These are phyloP conservation scores for Boechera retrofracta DNA, from an alignment of 345 rosid species.

Conservation along the genomic window DNA sequence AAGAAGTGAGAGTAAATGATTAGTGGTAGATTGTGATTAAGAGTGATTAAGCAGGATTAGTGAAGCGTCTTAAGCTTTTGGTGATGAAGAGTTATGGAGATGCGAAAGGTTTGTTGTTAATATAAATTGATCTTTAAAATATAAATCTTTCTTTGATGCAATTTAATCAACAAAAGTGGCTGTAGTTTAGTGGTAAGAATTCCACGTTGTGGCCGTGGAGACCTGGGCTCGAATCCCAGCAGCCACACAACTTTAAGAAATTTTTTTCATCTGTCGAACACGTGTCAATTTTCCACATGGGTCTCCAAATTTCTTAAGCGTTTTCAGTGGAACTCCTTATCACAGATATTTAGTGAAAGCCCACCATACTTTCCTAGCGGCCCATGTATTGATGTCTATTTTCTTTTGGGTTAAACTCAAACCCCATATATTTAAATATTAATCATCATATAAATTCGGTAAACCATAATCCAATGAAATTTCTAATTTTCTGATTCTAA, in stretches of 20 bases:
- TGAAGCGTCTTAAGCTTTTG: slow-evolving; percentile 20
- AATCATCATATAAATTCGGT: too few species aligned
- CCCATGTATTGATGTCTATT: not conserved
- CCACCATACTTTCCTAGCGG: not conserved
- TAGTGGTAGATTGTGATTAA: slow-evolving; percentile 14
- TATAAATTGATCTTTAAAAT: too few species aligned
- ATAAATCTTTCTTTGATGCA: fast-evolving
- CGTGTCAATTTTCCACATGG: not conserved
- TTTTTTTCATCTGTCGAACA: not conserved
- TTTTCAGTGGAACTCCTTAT: not conserved
- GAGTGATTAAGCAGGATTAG: slow-evolving; percentile 18
- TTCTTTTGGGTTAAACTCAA: too few species aligned
- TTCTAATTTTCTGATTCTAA: not conserved
- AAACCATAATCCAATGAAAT: not conserved
- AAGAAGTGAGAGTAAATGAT: slow-evolving; percentile 25
- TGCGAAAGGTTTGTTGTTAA: not conserved
- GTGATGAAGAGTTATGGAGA: slow-evolving; percentile 1
- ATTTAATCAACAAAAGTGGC: slow-evolving; percentile 29
- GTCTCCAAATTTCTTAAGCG: not conserved
- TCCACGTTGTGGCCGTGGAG: slow-evolving; percentile 92
- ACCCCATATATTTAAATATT: too few species aligned
- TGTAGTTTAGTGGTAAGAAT: slow-evolving; percentile 89
- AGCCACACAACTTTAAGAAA: slow-evolving; percentile 48
- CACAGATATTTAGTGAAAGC: not conserved
- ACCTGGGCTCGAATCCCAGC: slow-evolving; percentile 94